A percentile compares a stretch with the other conserved stretches of the same genome.
Conservation (phyloP, 192 early-diverging fungal genomes). For the Backusella morwellensis region DNA sequence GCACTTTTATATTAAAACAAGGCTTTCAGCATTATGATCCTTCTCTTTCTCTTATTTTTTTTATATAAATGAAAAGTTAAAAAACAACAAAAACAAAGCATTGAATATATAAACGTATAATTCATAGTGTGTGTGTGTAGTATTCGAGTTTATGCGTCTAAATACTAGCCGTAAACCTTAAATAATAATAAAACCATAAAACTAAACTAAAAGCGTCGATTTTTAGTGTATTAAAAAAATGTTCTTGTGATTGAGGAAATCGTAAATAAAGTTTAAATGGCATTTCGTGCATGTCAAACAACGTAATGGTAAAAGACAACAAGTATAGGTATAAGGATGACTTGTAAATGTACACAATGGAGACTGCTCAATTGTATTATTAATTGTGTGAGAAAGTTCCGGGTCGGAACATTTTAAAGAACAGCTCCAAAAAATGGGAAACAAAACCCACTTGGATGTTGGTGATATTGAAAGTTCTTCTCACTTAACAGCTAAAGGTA, state of each 20-base stretch:
- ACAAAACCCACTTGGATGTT: neutral
- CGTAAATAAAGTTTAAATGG: no score
- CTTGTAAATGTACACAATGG: no score
- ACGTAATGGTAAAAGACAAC: neutral
- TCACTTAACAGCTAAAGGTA: slow-evolving; percentile 21
- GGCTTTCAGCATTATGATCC: neutral
- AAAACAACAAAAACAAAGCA: neutral
- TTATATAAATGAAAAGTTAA: neutral
- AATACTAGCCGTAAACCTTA: neutral
- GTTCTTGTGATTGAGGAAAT: neutral
- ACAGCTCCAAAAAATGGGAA: slow-evolving; percentile 11
- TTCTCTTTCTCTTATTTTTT: neutral
- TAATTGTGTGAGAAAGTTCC: neutral
- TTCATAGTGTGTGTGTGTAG: no score
- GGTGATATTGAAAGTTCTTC: slow-evolving; percentile 13
- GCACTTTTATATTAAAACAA: neutral
- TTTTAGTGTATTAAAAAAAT: neutral
- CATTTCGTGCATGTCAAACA: neutral
- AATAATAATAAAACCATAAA: neutral
- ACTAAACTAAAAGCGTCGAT: neutral
- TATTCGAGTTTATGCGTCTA: neutral
- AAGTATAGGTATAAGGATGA: no score
- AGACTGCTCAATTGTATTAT: neutral
- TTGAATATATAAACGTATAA: no score
- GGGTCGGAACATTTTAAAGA: slow-evolving; percentile 6